Evolutionary conservation across 176 grass and related monocot genomes (phyloP), one percentile per base, ranked within the genome.

Genomic region (Ananas comosus): DNA sequence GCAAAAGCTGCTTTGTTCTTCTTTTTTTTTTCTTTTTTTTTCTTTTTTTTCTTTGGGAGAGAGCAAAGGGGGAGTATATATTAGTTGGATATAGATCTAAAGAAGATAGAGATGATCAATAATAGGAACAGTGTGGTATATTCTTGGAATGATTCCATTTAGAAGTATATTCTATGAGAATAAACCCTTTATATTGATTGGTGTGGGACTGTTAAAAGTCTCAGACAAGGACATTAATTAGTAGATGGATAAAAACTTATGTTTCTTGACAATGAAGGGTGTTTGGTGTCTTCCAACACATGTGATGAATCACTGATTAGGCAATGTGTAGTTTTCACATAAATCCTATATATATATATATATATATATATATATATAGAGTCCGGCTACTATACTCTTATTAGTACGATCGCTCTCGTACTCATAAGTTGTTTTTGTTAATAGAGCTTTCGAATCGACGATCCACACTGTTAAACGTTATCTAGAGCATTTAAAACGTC

Each of bases 1-100:
- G 84, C 86, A 81, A 68, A 84, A 50, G 68, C 64, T 57, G 10
- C 23, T 57, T 8, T 16, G 9, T 53, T 54, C 70, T 49, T 49
- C 13, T 63, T 17, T 13, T 54, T 27, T 18, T 2, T 4, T 21
- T 71, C 12, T 77, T 29, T 54, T n/a, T n/a, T n/a, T n/a, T 17
- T n/a, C 11, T 13, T 54, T 27, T 18, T 2, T 4, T 21, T 71
- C 12, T 77, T 29, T 54, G 63, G 51, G 21, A 18, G 12, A 14
- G 4, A 48, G 14, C 16, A 11, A 5, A 51, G 51, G 14, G 50
- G 25, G n/a, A 22, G 25, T 7, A 23, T 0, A 23, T 47, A 14
- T 29, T 17, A 17, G 2, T 42, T 42, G 33, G 4, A 42, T 7
- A 42, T 5, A 42, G 68, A 53, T 25, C 8, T 51, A 42, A 42